Evolutionary conservation across 2,329 filamentous ascomycete species (phyloP).

Genomic region (Arthrobotrys entomopaga): DNA sequence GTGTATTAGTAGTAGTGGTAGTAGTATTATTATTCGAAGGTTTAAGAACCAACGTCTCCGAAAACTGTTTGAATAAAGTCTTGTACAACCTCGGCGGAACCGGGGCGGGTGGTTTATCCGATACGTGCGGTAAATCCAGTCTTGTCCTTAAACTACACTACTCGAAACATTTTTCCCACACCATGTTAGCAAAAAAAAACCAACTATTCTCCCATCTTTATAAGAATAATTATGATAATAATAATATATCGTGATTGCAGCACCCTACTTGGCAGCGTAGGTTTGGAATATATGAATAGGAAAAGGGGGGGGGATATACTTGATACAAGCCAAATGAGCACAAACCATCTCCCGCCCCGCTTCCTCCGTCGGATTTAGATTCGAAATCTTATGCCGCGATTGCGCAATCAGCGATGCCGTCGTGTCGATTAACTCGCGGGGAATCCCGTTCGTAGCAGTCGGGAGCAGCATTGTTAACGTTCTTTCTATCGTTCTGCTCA

Average conservation of each 20-base stretch:
- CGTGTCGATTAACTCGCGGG: conserved; percentile 93
- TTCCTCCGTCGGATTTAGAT: conserved; percentile 85
- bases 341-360: conserved; percentile 85
- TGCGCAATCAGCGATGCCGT: conserved; percentile 98
- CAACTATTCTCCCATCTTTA: too few species aligned
- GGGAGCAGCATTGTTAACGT: conserved; percentile 85
- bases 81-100: conserved; percentile 39
- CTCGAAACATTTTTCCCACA: not conserved
- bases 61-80: conserved; percentile 50
- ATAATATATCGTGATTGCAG: not conserved
- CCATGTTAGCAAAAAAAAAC: not conserved
- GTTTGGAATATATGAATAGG: conserved; percentile 3
- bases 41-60: conserved; percentile 28
- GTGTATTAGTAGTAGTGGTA: not conserved
- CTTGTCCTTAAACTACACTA: conserved; percentile 36
- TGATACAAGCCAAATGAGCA: conserved; percentile 87
- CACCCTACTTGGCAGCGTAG: too few species aligned
- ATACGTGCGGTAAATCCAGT: conserved; percentile 38
- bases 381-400: conserved; percentile 79
- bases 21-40: too few species aligned
- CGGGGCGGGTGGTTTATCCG: conserved; percentile 38
- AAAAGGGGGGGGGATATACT: conserved; percentile 65
- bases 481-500: conserved; percentile 57
- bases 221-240: not conserved
- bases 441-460: conserved; percentile 94